Evolutionary conservation across 257 asterid species (phyloP), one percentile per base, ranked within the genome.

Genomic region (Vinca minor): DNA sequence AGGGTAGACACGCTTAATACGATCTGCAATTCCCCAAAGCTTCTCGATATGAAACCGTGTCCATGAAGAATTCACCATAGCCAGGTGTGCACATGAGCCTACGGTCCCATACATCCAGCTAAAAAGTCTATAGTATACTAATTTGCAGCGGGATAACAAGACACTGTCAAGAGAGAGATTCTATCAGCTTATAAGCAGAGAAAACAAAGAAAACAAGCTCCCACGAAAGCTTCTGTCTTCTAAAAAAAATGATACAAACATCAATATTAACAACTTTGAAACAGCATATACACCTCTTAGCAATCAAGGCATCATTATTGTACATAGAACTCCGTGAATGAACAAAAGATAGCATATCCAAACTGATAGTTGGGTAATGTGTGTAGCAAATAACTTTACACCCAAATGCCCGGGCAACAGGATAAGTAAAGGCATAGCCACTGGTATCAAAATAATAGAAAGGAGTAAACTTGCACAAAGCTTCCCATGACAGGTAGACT

Each of bases 51-150:
- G 96, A 73, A 92, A 84, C 54, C 76, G 77, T 29, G 96, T 93
- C 98, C 98, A 93, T 42, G 98, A 87, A 63, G 97, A 93, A 71
- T 93, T 93, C 35, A 93, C 98, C 96, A 93, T 93, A 9, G 83
- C 96, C 59, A 89, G 91, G 69, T 87, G 89, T 66, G 95, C 79
- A 76, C 72, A 72, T 35, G 97, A 87, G 74, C 98, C 97, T 25
- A 82, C 95, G 36, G 84, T 54, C 68, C 96, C 95, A 76, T 92
- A 92, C 85, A 87, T 71, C 94, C 85, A 84, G 83, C 96, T 79
- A 79, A 92, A 93, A 59, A 85, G 64, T 75, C 73, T 85, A 59
- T 89, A 89, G 77, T 92, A 92, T 41, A 89, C 36, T 35, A 79
- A 75, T 78, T 92, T 92, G 74, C 85, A 81, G 83, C 73, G 77